phyloP scores from a whole-genome alignment of 75 land plant genomes.

The Picea glauca region DNA sequence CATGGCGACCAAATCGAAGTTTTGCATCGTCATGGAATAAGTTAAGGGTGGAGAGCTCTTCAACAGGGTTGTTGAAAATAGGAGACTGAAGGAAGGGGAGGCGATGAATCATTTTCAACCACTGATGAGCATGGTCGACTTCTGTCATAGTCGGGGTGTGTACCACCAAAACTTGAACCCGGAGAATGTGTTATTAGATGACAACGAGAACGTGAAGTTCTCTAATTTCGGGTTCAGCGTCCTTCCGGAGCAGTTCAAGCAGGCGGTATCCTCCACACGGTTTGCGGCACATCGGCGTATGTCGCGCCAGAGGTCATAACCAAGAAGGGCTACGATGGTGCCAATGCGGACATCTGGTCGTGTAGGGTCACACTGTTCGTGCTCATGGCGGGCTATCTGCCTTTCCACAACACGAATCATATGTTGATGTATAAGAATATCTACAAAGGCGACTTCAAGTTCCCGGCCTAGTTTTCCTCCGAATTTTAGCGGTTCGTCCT shows the following conservation, averaged over 20 bases:
- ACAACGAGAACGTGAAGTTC: slow-evolving; percentile 35
- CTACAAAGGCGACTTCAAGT: too few species aligned
- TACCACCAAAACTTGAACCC: slow-evolving; percentile 67
- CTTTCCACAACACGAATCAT: too few species aligned
- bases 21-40: slow-evolving; percentile 51
- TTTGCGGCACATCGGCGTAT: slow-evolving; percentile 64
- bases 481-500: too few species aligned
- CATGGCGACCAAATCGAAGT: slow-evolving; percentile 24
- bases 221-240: slow-evolving; percentile 66
- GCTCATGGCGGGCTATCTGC: slow-evolving; percentile 26
- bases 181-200: slow-evolving; percentile 56
- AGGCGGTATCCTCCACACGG: slow-evolving; percentile 30
- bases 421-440: too few species aligned
- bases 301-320: slow-evolving; percentile 55
- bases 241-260: slow-evolving; percentile 30
- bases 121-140: slow-evolving; percentile 41
- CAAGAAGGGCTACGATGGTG: slow-evolving; percentile 44
- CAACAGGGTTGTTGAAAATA: slow-evolving; percentile 19
- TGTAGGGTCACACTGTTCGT: slow-evolving; percentile 51
- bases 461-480: too few species aligned
- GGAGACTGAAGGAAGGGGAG: slow-evolving; percentile 30
- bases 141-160: slow-evolving; percentile 58
- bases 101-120: slow-evolving; percentile 52
- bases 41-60: slow-evolving; percentile 59
- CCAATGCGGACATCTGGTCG: slow-evolving; percentile 55